Base-by-base conservation (phyloP, 257 asterid genomes). In the Fraxinus anomala region DNA sequence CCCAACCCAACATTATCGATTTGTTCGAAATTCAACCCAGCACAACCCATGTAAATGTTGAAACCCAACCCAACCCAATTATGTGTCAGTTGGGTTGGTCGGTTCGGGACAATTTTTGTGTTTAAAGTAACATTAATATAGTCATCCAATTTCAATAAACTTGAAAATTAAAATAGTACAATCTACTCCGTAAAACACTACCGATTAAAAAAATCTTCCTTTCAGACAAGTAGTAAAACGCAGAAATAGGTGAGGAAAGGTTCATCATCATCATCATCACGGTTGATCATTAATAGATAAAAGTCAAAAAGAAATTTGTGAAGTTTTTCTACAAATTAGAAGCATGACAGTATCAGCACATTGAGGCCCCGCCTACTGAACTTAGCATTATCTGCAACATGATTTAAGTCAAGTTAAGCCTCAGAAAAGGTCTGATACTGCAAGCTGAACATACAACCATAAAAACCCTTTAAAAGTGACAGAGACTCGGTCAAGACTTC, bases 381-480 rank as follows among this genome's bases (percentile, higher is more conserved):
- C 42, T 75, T 69, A 59, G 75, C 67, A 80, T 17, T 7, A 24
- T 77, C 40, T 72, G 83, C 85, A 84, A 80, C 85, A 84, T 79
- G 80, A 83, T 54, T 9, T 74, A 70, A 82, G 81, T 80, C 83
- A 76, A 82, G 81, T 84, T 80, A 80, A 79, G 83, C 89, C 88
- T 80, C 82, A 61, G 83, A 83, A 82, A 81, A 81, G 80, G 85
- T 82, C 83, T 85, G 85, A 80, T 94, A 87, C 93, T 86, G 84
- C 89, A 86, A 76, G 75, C 82, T 79, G 56, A 81, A 85, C 69
- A 73, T 87, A 81, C 82, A 80, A 84, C 73, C 83, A 81, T 74
- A 78, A 73, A 83, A 81, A 79, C 76, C 78, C 26, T 74, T 69
- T 68, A 66, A 36, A 30, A 85, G 78, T 42, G 75, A 76, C 67